These are phyloP conservation scores for Huntiella savannae DNA, from an alignment of 2,329 filamentous ascomycete genomes.

Conservation along the genomic window DNA sequence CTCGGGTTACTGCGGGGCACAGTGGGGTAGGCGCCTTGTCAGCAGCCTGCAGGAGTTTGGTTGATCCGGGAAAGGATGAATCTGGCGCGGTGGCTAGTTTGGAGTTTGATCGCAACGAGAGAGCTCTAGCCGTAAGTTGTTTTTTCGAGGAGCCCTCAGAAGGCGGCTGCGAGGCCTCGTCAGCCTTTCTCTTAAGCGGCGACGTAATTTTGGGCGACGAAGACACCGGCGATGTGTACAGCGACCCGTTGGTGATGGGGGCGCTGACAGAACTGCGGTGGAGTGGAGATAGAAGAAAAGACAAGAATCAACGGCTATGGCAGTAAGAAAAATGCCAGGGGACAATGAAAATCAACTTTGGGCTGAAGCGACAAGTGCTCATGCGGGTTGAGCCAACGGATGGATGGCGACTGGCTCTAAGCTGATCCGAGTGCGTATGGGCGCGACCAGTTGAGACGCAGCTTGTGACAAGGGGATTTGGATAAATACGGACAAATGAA, in stretches of 20 bases:
- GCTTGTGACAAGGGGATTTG: too few species aligned
- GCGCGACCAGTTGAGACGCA: too few species aligned
- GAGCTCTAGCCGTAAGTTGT: slow-evolving; percentile 14
- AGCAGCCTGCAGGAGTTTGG: too few species aligned
- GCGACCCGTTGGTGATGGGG: not conserved
- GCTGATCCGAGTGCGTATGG: too few species aligned
- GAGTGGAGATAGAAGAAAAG: not conserved
- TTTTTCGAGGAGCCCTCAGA: slow-evolving; percentile 21
- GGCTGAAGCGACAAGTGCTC: too few species aligned
- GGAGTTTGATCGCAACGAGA: slow-evolving; percentile 24
- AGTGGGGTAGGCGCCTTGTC: too few species aligned
- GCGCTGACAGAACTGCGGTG: not conserved
- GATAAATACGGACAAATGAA: too few species aligned
- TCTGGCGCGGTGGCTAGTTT: slow-evolving; percentile 24
- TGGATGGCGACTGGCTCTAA: too few species aligned
- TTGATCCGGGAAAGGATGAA: too few species aligned
- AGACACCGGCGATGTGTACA: not conserved
- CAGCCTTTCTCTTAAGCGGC: slow-evolving; percentile 42
- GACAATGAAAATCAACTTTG: too few species aligned
- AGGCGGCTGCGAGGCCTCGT: slow-evolving; percentile 34
- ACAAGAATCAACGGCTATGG: not conserved
- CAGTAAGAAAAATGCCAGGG: too few species aligned
- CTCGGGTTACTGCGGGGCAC: not conserved
- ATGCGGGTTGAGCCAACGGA: too few species aligned
- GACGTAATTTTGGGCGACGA: slow-evolving; percentile 33